Conservation (phyloP, 495 filamentous ascomycete genomes). For the Neurospora pannonica region DNA sequence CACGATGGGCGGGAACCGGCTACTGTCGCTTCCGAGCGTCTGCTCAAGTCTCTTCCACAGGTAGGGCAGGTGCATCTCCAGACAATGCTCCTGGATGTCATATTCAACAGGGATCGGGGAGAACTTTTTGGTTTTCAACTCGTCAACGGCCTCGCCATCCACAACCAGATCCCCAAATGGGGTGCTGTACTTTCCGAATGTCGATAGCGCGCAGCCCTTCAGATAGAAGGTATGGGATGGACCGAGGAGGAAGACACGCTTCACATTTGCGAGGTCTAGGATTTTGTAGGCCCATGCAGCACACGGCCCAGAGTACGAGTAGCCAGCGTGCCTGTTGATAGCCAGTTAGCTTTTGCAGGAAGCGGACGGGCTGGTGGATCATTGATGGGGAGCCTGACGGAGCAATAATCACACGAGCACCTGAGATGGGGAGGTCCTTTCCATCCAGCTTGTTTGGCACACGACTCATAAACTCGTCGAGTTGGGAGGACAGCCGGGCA, state of each 20-base stretch:
- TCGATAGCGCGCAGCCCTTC: conserved; percentile 64
- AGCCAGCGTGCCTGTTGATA: conserved; percentile 75
- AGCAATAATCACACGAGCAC: conserved; percentile 85
- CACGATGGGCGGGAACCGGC: conserved; percentile 61
- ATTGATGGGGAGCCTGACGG: conserved; percentile 56
- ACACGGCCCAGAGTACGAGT: conserved; percentile 86
- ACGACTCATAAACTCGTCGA: conserved; percentile 67
- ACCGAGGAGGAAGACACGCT: conserved; percentile 88
- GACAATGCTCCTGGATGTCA: conserved; percentile 86
- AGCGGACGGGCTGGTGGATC: neutral
- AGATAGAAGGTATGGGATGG: conserved; percentile 88
- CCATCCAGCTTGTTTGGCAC: conserved; percentile 57
- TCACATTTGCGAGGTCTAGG: conserved; percentile 69
- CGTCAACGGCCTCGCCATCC: conserved; percentile 55
- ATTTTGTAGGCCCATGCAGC: conserved; percentile 93
- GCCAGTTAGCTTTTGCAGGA: neutral
- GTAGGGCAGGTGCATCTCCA: conserved; percentile 95
- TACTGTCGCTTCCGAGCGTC: conserved; percentile 34
- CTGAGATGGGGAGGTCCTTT: conserved; percentile 55
- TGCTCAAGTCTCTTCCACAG: conserved; percentile 72
- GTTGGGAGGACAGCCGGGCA: conserved; percentile 52
- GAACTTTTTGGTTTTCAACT: conserved; percentile 58
- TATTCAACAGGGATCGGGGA: conserved; percentile 57
- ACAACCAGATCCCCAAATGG: conserved; percentile 74
- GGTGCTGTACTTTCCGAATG: conserved; percentile 67